Conservation (phyloP, 176 grass and related monocot species). For the Oryza officinalis region DNA sequence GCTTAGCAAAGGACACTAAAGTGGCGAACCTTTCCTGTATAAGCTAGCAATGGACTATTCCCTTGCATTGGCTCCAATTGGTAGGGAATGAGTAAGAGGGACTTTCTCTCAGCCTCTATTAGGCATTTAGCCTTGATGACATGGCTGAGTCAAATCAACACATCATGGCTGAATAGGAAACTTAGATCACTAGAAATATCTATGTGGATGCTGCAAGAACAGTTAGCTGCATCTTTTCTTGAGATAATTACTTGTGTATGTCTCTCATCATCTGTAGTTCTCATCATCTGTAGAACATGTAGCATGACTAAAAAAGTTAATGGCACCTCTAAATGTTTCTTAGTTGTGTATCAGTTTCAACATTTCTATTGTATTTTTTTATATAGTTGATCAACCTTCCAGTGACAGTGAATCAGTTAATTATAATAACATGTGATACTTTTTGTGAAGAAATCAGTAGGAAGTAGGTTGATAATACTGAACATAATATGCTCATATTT, state of each 20-base stretch:
- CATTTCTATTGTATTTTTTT: background rate
- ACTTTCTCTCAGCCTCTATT: slow-evolving; percentile 60
- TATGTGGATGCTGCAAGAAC: background rate
- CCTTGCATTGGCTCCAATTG: slow-evolving; percentile 47
- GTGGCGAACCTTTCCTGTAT: slow-evolving; percentile 47
- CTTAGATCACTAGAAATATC: background rate
- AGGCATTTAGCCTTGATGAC: slow-evolving; percentile 40
- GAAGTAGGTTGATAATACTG: background rate
- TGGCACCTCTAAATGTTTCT: background rate
- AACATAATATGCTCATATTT: background rate
- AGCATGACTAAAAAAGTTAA: background rate
- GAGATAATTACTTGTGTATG: background rate
- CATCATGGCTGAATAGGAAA: background rate
- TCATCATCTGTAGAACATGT: background rate
- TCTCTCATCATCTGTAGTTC: background rate
- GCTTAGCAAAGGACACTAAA: slow-evolving; percentile 55
- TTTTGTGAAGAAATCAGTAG: background rate
- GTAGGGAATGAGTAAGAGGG: slow-evolving; percentile 63
- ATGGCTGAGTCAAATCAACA: background rate
- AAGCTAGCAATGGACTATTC: slow-evolving; percentile 57
- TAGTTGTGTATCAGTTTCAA: background rate
- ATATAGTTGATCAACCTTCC: background rate
- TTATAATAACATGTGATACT: background rate
- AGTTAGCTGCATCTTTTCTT: background rate
- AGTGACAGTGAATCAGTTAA: background rate